Conservation (phyloP, 305 asterid genomes). For the Fraxinus sp. region DNA sequence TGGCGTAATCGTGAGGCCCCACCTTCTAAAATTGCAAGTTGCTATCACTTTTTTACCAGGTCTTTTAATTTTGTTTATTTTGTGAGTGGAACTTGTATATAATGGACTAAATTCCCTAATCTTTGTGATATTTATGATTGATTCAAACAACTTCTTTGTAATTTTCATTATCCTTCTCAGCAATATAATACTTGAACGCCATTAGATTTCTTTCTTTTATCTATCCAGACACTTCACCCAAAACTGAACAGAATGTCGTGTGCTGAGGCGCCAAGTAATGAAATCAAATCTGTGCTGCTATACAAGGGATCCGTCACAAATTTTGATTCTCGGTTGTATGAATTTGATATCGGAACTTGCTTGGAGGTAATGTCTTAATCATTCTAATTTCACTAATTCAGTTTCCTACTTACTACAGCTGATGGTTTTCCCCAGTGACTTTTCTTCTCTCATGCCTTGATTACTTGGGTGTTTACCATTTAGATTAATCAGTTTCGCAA, state of each 20-base stretch:
- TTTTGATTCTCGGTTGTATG: conserved; percentile 67
- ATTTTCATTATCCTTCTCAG: neutral
- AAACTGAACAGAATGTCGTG: conserved; percentile 53
- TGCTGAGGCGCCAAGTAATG: conserved; percentile 39
- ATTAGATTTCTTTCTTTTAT: neutral
- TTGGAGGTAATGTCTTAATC: conserved; percentile 70
- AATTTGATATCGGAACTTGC: conserved; percentile 87
- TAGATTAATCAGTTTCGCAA: neutral
- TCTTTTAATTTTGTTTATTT: neutral
- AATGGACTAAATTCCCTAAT: neutral
- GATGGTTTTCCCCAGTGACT: neutral
- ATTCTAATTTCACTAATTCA: neutral
- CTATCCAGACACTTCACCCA: conserved; percentile 67
- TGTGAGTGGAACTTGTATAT: neutral
- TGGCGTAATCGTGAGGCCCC: neutral
- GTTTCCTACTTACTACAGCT: neutral
- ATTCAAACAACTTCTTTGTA: neutral
- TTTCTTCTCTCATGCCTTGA: neutral
- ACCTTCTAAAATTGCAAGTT: neutral
- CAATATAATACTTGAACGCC: neutral
- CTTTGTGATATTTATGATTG: neutral
- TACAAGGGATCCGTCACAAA: conserved; percentile 71
- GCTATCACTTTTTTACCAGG: neutral
- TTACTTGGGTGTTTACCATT: neutral
- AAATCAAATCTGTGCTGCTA: conserved; percentile 67